Conservation (phyloP, 805 yeast species). For the Cyberlindnera galapagoensis region DNA sequence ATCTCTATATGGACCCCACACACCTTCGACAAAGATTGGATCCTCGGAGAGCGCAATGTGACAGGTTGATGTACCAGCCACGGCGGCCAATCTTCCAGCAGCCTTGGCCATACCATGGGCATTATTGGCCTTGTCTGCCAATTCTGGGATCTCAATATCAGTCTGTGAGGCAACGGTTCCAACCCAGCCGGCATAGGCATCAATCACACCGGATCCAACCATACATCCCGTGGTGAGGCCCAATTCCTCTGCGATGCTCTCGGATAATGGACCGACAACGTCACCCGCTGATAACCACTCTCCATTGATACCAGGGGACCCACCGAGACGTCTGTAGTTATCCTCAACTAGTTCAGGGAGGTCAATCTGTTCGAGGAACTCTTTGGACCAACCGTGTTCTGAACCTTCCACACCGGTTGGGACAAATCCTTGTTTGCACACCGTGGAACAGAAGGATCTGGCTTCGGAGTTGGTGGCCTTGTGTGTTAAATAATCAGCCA, state of each 20-base stretch:
- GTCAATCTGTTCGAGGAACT: slow-evolving; percentile 62
- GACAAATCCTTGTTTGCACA: slow-evolving; percentile 92
- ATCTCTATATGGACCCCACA: slow-evolving; percentile 98
- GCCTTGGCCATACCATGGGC: slow-evolving; percentile 48
- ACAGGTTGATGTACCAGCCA: slow-evolving; percentile 97
- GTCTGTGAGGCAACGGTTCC: slow-evolving; percentile 95
- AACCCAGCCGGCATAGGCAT: slow-evolving; percentile 98
- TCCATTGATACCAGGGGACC: slow-evolving; percentile 69
- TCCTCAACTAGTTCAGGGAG: slow-evolving; percentile 73
- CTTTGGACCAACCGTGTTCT: slow-evolving; percentile 81
- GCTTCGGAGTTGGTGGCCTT: slow-evolving; percentile 85
- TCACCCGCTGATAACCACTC: slow-evolving; percentile 84
- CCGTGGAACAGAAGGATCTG: slow-evolving; percentile 83
- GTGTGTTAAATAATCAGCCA: slow-evolving; percentile 87
- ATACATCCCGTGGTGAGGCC: slow-evolving; percentile 76
- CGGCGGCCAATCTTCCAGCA: slow-evolving; percentile 89
- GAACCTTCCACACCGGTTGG: slow-evolving; percentile 91
- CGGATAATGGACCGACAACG: slow-evolving; percentile 65
- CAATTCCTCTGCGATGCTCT: slow-evolving; percentile 67
- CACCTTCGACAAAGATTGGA: slow-evolving; percentile 89
- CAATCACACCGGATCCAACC: slow-evolving; percentile 95
- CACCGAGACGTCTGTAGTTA: slow-evolving; percentile 77
- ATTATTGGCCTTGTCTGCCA: slow-evolving; percentile 42
- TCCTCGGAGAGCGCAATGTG: slow-evolving; percentile 83
- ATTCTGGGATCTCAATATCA: slow-evolving; percentile 44